Evolutionary conservation across 495 filamentous ascomycete species (phyloP).

Genomic region (Podospora appendiculata): DNA sequence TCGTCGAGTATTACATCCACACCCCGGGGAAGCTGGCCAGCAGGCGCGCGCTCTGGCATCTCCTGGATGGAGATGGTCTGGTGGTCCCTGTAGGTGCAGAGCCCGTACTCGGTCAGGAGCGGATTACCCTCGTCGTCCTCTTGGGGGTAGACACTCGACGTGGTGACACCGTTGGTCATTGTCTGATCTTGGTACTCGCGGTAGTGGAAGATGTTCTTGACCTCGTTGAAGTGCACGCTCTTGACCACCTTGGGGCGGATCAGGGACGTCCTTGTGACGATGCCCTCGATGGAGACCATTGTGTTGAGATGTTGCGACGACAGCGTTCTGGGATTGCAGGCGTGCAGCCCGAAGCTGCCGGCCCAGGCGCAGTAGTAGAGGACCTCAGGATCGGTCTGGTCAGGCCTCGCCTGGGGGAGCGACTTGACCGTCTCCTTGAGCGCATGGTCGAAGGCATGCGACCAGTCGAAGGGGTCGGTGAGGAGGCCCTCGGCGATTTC

Average conservation of each 20-base stretch:
- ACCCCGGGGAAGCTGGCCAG: slow-evolving; percentile 88
- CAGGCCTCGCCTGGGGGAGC: slow-evolving; percentile 51
- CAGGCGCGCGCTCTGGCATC: slow-evolving; percentile 96
- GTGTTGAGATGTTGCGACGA: slow-evolving; percentile 83
- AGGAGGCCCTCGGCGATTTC: slow-evolving; percentile 87
- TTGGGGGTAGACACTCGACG: slow-evolving; percentile 84
- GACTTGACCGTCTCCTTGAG: slow-evolving; percentile 80
- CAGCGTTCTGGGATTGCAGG: slow-evolving; percentile 90
- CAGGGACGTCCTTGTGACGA: slow-evolving; percentile 91
- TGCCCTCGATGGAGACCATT: slow-evolving; percentile 96
- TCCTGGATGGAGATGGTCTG: slow-evolving; percentile 98
- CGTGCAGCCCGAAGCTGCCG: slow-evolving; percentile 89
- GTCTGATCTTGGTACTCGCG: slow-evolving; percentile 92
- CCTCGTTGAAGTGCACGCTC: slow-evolving; percentile 92
- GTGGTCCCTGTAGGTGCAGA: slow-evolving; percentile 92
- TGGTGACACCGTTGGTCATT: slow-evolving; percentile 83
- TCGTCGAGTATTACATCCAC: slow-evolving; percentile 98
- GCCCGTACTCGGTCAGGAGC: slow-evolving; percentile 90
- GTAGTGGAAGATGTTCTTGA: slow-evolving; percentile 70
- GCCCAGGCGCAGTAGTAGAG: slow-evolving; percentile 92
- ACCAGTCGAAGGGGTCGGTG: slow-evolving; percentile 78
- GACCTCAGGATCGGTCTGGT: slow-evolving; percentile 43
- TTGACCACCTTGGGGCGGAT: slow-evolving; percentile 95
- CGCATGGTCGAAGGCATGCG: slow-evolving; percentile 78
- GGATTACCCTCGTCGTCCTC: slow-evolving; percentile 79